phyloP scores from a whole-genome alignment of 257 asterid species.

The Plantago elongata region DNA sequence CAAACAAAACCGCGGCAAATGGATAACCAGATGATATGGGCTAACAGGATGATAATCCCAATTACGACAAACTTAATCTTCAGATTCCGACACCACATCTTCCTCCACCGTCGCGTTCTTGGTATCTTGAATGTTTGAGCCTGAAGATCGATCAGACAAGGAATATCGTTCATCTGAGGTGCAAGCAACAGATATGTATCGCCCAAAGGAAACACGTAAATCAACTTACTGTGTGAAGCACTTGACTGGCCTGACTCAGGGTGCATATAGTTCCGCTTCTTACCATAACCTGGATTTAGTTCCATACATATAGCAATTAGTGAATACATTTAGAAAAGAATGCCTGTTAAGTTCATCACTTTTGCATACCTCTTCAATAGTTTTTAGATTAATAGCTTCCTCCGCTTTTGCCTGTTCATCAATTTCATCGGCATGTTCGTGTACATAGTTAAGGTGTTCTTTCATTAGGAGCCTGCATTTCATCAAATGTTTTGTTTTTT shows the following conservation, averaged over 20 bases:
- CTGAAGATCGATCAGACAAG: constrained; percentile 19
- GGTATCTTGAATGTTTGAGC: constrained; percentile 49
- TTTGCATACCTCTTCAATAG: constrained; percentile 47
- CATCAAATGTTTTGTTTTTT: too few species aligned
- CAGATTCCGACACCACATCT: constrained; percentile 52
- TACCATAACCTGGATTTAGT: too few species aligned
- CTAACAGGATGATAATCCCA: constrained; percentile 26
- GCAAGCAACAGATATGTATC: too few species aligned
- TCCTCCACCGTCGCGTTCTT: constrained; percentile 39
- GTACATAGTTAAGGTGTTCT: constrained; percentile 48
- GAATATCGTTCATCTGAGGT: too few species aligned
- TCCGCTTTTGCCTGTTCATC: constrained; percentile 31
- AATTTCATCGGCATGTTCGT: constrained; percentile 49
- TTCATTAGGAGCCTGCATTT: constrained; percentile 40
- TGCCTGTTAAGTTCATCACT: too few species aligned
- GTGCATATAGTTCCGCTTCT: too few species aligned
- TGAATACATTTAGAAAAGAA: too few species aligned
- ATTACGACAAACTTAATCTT: constrained; percentile 42
- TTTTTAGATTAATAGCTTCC: constrained; percentile 49
- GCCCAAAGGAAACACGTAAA: too few species aligned
- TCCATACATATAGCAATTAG: too few species aligned
- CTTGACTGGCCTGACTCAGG: too few species aligned
- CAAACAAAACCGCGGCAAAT: constrained; percentile 46
- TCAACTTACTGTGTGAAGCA: too few species aligned
- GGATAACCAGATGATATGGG: constrained; percentile 33